phyloP scores from a whole-genome alignment of 2,329 filamentous ascomycete genomes.

The Aspergillus sp. region DNA sequence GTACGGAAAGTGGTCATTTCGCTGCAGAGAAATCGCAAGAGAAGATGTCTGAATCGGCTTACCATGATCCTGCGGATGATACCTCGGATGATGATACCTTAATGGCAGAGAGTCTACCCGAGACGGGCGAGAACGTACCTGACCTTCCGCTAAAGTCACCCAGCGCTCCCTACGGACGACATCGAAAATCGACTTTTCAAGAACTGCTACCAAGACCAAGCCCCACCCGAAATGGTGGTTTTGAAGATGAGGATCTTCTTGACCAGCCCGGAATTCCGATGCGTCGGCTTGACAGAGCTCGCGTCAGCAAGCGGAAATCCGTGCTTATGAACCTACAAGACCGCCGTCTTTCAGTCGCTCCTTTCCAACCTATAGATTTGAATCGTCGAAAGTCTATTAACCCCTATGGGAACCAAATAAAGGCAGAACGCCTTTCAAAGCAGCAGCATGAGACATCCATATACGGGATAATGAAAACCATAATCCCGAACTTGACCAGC shows the following conservation, averaged over 20 bases:
- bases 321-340: neutral
- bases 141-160: neutral
- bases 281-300: neutral
- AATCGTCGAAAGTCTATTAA: neutral
- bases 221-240: neutral
- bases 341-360: neutral
- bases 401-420: neutral
- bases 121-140: neutral
- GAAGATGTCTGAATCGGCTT: conserved; percentile 1
- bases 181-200: too few species aligned
- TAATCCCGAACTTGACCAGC: conserved; percentile 59
- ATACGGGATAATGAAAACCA: conserved; percentile 44
- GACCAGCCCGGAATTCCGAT: neutral
- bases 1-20: conserved; percentile 24
- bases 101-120: neutral
- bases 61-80: neutral
- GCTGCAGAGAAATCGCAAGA: neutral
- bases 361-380: neutral
- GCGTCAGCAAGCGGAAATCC: neutral
- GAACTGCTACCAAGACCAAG: too few species aligned
- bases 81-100: neutral
- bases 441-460: neutral
- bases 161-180: neutral
- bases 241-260: neutral
- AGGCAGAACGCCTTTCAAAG: neutral